Evolutionary conservation across 2,329 filamentous ascomycete species (phyloP), one percentile per base, ranked within the genome.

Genomic region (Nemania abortiva): DNA sequence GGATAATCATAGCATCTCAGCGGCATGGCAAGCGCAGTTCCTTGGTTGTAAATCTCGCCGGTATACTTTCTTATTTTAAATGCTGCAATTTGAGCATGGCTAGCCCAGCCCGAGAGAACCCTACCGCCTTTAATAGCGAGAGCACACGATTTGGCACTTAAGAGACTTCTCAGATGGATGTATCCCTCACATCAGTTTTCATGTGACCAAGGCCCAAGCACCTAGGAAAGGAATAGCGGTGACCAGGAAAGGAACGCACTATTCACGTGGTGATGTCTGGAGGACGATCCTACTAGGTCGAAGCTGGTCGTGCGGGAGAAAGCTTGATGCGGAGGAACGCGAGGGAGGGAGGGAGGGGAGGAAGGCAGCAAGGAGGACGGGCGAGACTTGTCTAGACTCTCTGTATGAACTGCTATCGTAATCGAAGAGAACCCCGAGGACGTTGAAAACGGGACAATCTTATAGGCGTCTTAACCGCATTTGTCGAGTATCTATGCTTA

Each of bases 1-100:
- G 75, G 76, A 77, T 77, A 77, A 74, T 70, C 68, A 72, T 73
- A 72, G 70, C 66, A 73, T 72, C 66, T 68, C 63, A 71, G 66
- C 57, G 71, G 66, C 63, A 60, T 70, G 65, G 64, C 60, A 59
- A 68, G 66, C 58, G 59, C 55, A 63, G 37, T 61, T 63, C 66
- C 53, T 73, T 72, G 64, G 56, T 73, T 70, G 61, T 70, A 59
- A 64, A 70, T 72, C 58, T 73, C 64, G 66, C 69, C 53, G 63
- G 70, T 69, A 71, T 73, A 68, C 66, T 71, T 62, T 69, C 62
- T 72, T 64, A 70, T 67, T 72, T 68, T 71, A 65, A 37, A 56
- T 52, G 34, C 49, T 65, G 24, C 66, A 57, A 65, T 65, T 56
- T 24, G 45, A 68, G 58, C 66, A 70, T 65, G 61, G 67, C 65